Conservation (phyloP, 1,139 yeast species). For the Wickerhamomyces sp. region DNA sequence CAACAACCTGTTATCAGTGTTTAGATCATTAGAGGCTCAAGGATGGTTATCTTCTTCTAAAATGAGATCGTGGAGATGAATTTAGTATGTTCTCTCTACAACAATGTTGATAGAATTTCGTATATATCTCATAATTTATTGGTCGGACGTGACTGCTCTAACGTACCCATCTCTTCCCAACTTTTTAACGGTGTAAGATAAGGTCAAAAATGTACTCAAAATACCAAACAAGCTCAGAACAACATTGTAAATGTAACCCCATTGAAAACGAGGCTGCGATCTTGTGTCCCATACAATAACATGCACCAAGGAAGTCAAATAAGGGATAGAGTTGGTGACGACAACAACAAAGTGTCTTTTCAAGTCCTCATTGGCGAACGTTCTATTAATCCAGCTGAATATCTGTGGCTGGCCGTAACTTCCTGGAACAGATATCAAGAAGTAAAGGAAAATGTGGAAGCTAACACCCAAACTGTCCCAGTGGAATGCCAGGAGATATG, state of each 20-base stretch:
- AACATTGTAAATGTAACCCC: conserved; percentile 48
- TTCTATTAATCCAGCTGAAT: conserved; percentile 47
- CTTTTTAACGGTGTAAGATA: conserved; percentile 2
- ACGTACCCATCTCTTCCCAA: too few relatives aligned
- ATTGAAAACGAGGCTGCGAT: conserved; percentile 40
- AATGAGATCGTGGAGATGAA: too few relatives aligned
- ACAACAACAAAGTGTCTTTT: conserved; percentile 48
- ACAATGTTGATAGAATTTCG: too few relatives aligned
- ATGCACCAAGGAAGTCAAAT: conserved; percentile 25
- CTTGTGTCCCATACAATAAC: conserved; percentile 43
- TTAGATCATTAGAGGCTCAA: too few relatives aligned
- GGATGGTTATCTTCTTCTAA: too few relatives aligned
- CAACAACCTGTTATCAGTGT: too few relatives aligned
- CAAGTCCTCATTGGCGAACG: conserved; percentile 40
- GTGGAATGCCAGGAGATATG: conserved; percentile 5
- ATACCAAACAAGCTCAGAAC: conserved; percentile 36
- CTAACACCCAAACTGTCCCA: conserved; percentile 7
- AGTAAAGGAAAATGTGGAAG: conserved; percentile 40
- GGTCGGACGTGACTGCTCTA: too few relatives aligned
- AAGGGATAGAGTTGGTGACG: conserved; percentile 45
- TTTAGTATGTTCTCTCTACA: too few relatives aligned
- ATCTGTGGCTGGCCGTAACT: conserved; percentile 40
- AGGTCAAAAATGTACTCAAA: conserved; percentile 4
- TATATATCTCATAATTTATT: too few relatives aligned
- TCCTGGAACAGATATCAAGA: conserved; percentile 42